Base-by-base conservation (phyloP, 352 stramenopile species). In the Phytophthora chlamydospora region DNA sequence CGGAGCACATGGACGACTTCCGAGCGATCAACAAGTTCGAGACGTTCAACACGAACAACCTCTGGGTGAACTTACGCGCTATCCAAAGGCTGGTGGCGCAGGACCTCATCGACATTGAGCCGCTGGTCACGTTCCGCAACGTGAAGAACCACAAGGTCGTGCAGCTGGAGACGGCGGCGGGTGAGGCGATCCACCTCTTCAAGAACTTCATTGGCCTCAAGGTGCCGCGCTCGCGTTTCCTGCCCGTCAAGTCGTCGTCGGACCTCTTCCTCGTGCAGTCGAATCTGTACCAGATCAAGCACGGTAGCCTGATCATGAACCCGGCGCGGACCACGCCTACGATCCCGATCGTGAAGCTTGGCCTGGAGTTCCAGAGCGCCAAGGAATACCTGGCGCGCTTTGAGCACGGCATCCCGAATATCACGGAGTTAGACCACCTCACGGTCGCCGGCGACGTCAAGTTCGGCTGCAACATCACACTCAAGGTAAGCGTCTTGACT, bases 31-130 rank as follows among this genome's bases (percentile, higher is more conserved):
- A 88, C 78, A 98, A 97, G 73, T 98, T 99, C 72, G 81, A 93
- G 45, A 99, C 95, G 56, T 99, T 99, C 87, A 99, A 99, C 78
- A 99, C 98, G 48, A 99, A 99, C 80, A 99, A 99, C 66, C 75
- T 99, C 16, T 99, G 97, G 97, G 97, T 99, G 39, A 98, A 98
- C 60, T 66, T 99, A 35, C 96, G 98, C 33, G 98, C 97, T 48
- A 95, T 99, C 52, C 97, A 99, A 60, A 77, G 85, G 31, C 93
- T 99, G 46, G 96, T 99, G 41, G 92, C 97, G 1, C 91, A 97
- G 54, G 96, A 97, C 59, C 95, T 97, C 27, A 99, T 99, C 76
- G 98, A 99, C 72, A 99, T 98, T 73, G 98, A 99, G 71, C 91
- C 84, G 10, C 80, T 97, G 31, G 88, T 96, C 63, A 82, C 98